Evolutionary conservation across 2,329 filamentous ascomycete species (phyloP).

Genomic region (Domatiomyces globalis): DNA sequence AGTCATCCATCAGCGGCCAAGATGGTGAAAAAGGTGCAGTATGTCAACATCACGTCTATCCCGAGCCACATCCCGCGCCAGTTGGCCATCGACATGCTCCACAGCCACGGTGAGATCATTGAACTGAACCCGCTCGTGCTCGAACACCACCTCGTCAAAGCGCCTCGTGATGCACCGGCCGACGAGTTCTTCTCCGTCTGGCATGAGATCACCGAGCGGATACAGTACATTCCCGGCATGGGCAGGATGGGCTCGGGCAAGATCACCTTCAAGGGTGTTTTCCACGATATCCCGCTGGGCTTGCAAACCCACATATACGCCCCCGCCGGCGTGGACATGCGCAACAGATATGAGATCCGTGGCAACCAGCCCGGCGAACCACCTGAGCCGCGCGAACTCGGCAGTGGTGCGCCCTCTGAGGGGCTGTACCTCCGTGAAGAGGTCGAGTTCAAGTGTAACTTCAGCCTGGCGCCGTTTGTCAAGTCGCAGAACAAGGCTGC

Average conservation of each 20-base stretch:
- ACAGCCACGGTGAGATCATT: conserved; percentile 70
- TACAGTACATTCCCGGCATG: conserved; percentile 56
- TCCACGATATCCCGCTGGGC: conserved; percentile 58
- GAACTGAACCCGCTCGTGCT: conserved; percentile 73
- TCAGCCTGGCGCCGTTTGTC: conserved; percentile 61
- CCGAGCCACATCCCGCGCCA: conserved; percentile 54
- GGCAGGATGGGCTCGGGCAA: conserved; percentile 34
- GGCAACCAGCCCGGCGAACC: conserved; percentile 60
- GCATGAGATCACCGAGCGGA: conserved; percentile 66
- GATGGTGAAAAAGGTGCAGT: background rate
- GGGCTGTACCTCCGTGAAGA: conserved; percentile 74
- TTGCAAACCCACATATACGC: conserved; percentile 75
- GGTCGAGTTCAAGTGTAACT: conserved; percentile 66
- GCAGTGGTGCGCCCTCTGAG: conserved; percentile 47
- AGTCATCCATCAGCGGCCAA: background rate
- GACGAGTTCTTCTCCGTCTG: conserved; percentile 62
- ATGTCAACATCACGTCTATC: conserved; percentile 50
- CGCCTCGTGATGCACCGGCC: conserved; percentile 50
- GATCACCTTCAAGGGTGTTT: conserved; percentile 66
- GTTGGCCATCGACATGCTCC: conserved; percentile 58
- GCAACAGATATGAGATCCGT: conserved; percentile 63
- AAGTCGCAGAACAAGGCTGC: conserved; percentile 70
- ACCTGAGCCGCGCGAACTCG: conserved; percentile 50
- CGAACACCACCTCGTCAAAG: conserved; percentile 51
- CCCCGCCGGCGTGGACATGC: conserved; percentile 65